Evolutionary conservation across 2,329 filamentous ascomycete genomes (phyloP), one percentile per base, ranked within the genome.

Genomic region (Escovopsis sp.): DNA sequence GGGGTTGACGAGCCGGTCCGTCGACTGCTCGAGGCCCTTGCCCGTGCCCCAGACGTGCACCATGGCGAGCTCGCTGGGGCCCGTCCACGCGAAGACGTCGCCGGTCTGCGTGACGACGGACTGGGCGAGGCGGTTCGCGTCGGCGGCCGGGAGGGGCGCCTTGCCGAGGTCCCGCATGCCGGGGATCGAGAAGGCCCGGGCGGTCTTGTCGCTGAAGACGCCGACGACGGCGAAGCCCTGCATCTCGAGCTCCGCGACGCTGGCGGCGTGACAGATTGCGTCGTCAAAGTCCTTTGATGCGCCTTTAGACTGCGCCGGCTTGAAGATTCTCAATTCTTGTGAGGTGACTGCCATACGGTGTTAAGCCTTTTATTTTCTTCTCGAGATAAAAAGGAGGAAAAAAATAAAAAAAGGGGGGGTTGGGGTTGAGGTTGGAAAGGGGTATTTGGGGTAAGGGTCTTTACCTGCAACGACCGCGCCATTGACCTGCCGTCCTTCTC

Each of bases 241-340:
- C 20, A 81, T 70, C 52, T 86, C 79, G 29, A 82, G 79, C 41
- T 84, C 78, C 0, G 83, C 79, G 1, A 96, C 76, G 3, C 72
- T 69, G 2, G 91, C 89, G 1, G 84, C 72, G 52, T 94, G 81
- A 56, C 89, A 96, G 34, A 94, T 66, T 45, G 67, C 76, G 50
- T 84, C 79, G 52, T 94, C 87, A 62, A 91, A 96, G 1, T 79
- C 78, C 52, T 91, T 94, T 42, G 87, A 84, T 0, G 89, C 88
- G n/a, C 89, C 91, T 62, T 94, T 96, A 15, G 79, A 71, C 1
- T 75, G 76, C 3, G 86, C 79, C 0, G 91, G 89, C 49, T 80
- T 84, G 68, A 95, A 94, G 39, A 98, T 78, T 43, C 88, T 78
- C n/a, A 79, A 81, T 51, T 87, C 85, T 2, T 80, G 84, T 57